Base-by-base conservation (phyloP, 306 rosid species). In the Dryas drummondii region DNA sequence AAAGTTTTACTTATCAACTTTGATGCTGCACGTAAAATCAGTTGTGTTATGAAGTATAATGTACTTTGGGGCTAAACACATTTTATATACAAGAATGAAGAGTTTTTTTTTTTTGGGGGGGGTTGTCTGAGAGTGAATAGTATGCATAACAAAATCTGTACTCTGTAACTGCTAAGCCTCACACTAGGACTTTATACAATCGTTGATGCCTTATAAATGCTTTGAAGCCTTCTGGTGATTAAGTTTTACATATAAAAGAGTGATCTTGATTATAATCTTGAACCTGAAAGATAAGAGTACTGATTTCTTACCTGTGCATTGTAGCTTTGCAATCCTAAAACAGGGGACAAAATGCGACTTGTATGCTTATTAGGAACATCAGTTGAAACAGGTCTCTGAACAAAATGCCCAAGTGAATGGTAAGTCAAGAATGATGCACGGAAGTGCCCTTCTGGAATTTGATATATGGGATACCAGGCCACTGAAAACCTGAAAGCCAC, bases 401-500 rank as follows among this genome's bases (percentile, higher is more conserved):
- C 71, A 71, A 77, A 59, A 50, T 69, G 76, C 16, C 81, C 71
- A 14, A 69, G 81, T 49, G 81, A 77, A 70, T 77, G 76, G 76
- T 48, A 77, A 60, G 81, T 77, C 55, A 77, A 50, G 68, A 77
- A 77, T 50, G 81, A 59, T 19, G 70, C 70, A 15, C 70, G 55
- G 14, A 77, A 17, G 53, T 42, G 22, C 9, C 76, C 76, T 69
- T 77, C 75, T 60, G 81, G 81, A 51, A 77, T 60, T 77, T 40
- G 76, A 60, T 77, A 77, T 59, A 77, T 69, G 2, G 81, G 81
- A 60, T 77, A 77, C 76, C 47, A 60, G 63, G 81, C 76, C 76
- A 77, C 81, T 0, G 81, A 70, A 51, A 77, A 70, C 81, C 76
- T 51, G 70, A 60, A 55, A 68, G 59, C 70, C 70, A 51, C 47